phyloP scores from a whole-genome alignment of 2,329 filamentous ascomycete species.

The Neonectria hederae region DNA sequence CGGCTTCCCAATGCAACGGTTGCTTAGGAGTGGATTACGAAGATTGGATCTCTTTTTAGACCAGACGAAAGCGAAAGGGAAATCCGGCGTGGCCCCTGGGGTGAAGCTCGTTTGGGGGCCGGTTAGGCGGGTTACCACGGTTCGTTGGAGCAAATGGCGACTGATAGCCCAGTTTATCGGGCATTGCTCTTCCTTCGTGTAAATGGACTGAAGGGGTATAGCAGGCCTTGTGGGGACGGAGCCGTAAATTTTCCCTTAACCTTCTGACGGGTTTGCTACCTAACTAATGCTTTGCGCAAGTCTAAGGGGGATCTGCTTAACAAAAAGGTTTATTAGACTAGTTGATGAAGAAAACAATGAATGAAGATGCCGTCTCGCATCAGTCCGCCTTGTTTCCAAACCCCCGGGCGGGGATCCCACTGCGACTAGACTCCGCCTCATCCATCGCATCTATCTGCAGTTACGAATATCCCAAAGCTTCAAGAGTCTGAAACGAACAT shows the following conservation, averaged over 20 bases:
- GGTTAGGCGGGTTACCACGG: too few species aligned
- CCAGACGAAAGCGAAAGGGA: too few species aligned
- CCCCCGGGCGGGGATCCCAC: too few species aligned
- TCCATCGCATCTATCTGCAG: slow-evolving; percentile 7
- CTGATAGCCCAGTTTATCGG: neutral
- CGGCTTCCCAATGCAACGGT: slow-evolving; percentile 5
- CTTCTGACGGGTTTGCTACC: neutral
- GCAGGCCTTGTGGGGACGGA: neutral
- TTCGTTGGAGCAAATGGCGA: neutral
- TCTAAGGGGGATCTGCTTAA: too few species aligned
- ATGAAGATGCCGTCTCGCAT: neutral
- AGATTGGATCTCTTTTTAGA: slow-evolving; percentile 18
- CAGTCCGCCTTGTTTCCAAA: neutral
- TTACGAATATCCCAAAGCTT: slow-evolving; percentile 6
- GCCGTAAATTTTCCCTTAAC: neutral
- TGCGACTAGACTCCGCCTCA: slow-evolving; percentile 1
- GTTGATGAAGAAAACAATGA: neutral
- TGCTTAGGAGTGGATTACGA: slow-evolving; percentile 19
- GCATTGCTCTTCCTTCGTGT: neutral
- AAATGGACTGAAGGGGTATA: neutral
- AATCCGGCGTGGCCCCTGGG: too few species aligned
- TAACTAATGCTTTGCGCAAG: too few species aligned
- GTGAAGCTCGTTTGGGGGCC: neutral
- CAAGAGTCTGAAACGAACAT: slow-evolving; percentile 10
- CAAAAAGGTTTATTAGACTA: too few species aligned